Base-by-base conservation (phyloP, 352 stramenopile species). In the Pythium oligandrum region DNA sequence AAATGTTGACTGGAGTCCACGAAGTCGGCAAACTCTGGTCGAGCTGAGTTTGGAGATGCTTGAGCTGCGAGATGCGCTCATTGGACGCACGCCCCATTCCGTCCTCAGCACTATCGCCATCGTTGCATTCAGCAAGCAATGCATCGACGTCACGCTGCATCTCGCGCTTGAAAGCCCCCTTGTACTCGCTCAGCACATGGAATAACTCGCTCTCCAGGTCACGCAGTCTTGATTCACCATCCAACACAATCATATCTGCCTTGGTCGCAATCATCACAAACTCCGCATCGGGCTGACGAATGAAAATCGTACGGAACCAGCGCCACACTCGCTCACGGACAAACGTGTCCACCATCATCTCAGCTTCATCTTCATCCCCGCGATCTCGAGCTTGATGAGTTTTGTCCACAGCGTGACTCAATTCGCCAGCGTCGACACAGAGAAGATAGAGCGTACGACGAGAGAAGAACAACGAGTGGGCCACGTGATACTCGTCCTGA, bases 391-490 rank as follows among this genome's bases (percentile, higher is more conserved):
- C 38, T 11, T 37, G 9, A 0, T 39, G n/a, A 30, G 53, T 39
- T 3, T 12, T 40, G 6, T 26, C 17, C 0, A 56, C 17, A 6
- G 36, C 43, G 2, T 39, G 30, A 10, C 37, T 34, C 50, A 43
- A 58, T 33, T 33, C 26, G 7, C 45, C 1, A 36, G 58, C n/a
- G 44, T 64, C 45, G 3, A 64, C 33, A 31, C 33, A 59, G 4
- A 64, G 37, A 6, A 59, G 12, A 31, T 43, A 64, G 3, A 64
- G 31, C 10, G 57, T 59, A 3, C 51, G 44, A 10, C 12, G 11
- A 2, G 57, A 56, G 32, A 52, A 64, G 35, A 64, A 59, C n/a
- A 59, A 35, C 6, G 57, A 48, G 40, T 64, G 57, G 1, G 42
- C 46, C 3, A 40, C 12, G 8, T 63, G 50, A 40, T 63, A 63